A percentile compares a stretch with the other conserved stretches of the same genome.
phyloP scores from a whole-genome alignment of 257 asterid species.

The Marsdenia floribunda region DNA sequence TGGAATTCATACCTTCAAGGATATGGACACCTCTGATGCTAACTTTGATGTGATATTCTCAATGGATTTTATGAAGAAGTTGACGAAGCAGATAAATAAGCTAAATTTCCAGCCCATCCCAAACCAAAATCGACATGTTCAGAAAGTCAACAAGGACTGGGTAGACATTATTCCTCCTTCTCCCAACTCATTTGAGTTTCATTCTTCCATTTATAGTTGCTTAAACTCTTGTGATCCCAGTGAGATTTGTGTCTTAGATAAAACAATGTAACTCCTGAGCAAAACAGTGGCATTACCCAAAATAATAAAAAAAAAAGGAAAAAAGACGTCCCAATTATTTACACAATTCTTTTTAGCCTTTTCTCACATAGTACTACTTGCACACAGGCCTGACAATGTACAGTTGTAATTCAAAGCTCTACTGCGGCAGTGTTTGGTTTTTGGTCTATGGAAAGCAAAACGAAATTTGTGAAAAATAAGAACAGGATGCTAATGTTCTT shows the following conservation, averaged over 20 bases:
- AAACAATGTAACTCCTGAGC: slow-evolving; percentile 16
- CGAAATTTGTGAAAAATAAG: too few species aligned
- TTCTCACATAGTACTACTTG: too few species aligned
- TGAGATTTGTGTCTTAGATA: slow-evolving; percentile 54
- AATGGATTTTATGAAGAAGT: slow-evolving; percentile 49
- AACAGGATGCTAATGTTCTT: too few species aligned
- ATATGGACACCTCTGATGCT: slow-evolving; percentile 28
- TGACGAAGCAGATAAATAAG: slow-evolving; percentile 42
- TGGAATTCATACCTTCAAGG: slow-evolving; percentile 45
- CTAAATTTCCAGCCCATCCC: slow-evolving; percentile 52
- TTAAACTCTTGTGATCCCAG: slow-evolving; percentile 42
- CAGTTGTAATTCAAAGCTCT: too few species aligned
- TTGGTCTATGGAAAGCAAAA: too few species aligned
- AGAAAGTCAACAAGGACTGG: slow-evolving; percentile 70
- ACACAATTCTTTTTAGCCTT: too few species aligned
- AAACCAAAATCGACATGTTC: slow-evolving; percentile 37
- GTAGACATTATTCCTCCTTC: slow-evolving; percentile 50
- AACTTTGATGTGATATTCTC: slow-evolving; percentile 50
- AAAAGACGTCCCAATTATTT: too few species aligned
- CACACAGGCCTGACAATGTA: too few species aligned
- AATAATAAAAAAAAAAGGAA: too few species aligned
- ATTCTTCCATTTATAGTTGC: slow-evolving; percentile 56
- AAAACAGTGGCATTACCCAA: too few species aligned
- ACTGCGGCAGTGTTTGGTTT: too few species aligned
- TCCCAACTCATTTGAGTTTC: slow-evolving; percentile 70